Percentiles rank a stretch among this genome's conserved stretches.
These are phyloP conservation scores for Triticum monococcum DNA, from an alignment of 176 grass and related monocot species.

Conservation along the genomic window DNA sequence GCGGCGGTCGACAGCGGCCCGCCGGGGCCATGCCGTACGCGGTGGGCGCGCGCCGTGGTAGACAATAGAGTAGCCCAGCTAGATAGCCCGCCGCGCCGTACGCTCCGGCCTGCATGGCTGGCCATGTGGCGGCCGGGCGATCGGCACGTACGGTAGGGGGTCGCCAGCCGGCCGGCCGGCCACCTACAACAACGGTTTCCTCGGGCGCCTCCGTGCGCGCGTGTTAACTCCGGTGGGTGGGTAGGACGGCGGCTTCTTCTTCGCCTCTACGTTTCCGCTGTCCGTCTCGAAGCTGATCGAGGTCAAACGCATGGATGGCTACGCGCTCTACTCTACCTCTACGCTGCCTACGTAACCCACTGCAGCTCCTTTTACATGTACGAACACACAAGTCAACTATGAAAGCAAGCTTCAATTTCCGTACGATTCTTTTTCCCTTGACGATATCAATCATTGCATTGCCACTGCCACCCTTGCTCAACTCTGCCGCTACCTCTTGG, in stretches of 20 bases:
- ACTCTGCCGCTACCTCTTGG: no score
- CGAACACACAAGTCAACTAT: background rate
- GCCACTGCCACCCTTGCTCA: no score
- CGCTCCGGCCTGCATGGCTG: background rate
- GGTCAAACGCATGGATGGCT: background rate
- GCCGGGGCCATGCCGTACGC: background rate
- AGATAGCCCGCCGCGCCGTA: background rate
- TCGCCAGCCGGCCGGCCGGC: background rate
- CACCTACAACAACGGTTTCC: constrained; percentile 30
- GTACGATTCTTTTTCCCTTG: background rate
- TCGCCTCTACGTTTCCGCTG: constrained; percentile 11
- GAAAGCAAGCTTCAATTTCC: background rate
- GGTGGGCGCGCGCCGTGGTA: background rate
- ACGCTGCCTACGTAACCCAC: background rate
- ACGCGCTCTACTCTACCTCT: no score
- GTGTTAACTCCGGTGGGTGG: background rate
- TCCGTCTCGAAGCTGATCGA: background rate
- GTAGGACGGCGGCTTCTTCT: background rate
- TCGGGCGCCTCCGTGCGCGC: constrained; percentile 2
- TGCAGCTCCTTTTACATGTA: background rate
- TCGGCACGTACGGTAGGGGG: background rate
- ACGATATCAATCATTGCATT: constrained; percentile 19
- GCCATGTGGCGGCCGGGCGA: background rate
- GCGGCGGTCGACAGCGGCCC: background rate
- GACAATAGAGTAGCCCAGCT: background rate